Evolutionary conservation across 2,329 filamentous ascomycete species (phyloP).

Genomic region (Fusarium xylarioides): DNA sequence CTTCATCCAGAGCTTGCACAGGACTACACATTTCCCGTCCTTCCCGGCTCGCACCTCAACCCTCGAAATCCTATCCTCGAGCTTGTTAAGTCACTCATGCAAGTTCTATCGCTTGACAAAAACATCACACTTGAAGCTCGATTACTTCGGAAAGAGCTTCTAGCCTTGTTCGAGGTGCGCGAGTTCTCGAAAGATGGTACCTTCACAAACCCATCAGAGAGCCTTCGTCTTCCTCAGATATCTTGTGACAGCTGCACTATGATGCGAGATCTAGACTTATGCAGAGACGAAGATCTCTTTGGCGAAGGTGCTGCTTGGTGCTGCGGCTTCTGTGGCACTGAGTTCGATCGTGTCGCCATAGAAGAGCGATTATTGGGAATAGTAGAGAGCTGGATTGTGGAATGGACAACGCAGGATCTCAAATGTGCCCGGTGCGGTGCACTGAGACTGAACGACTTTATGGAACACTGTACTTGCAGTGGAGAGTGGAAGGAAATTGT

Average conservation of each 20-base stretch:
- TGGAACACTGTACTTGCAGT: conserved; percentile 95
- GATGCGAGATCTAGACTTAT: conserved; percentile 88
- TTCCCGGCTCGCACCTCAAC: conserved; percentile 74
- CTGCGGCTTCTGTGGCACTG: conserved; percentile 78
- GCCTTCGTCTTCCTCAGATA: conserved; percentile 76
- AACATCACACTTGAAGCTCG: conserved; percentile 89
- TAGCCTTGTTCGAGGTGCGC: conserved; percentile 90
- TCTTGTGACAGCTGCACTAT: conserved; percentile 93
- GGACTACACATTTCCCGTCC: conserved; percentile 85
- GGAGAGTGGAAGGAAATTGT: conserved; percentile 83
- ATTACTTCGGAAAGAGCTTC: conserved; percentile 85
- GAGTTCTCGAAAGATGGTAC: conserved; percentile 91
- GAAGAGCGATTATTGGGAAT: conserved; percentile 84
- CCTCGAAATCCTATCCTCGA: conserved; percentile 79
- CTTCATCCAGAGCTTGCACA: conserved; percentile 86
- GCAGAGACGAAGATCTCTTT: conserved; percentile 85
- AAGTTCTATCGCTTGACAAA: conserved; percentile 90
- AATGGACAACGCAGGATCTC: conserved; percentile 90
- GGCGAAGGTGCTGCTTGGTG: conserved; percentile 67
- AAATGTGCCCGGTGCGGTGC: conserved; percentile 79
- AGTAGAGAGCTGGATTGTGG: conserved; percentile 77
- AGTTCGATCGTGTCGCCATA: conserved; percentile 80
- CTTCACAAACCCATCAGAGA: conserved; percentile 85
- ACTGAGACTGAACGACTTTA: conserved; percentile 87
- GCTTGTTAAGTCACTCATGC: conserved; percentile 91